phyloP scores from a whole-genome alignment of 2,329 filamentous ascomycete species.

The Ascocoryne sarcoides region DNA sequence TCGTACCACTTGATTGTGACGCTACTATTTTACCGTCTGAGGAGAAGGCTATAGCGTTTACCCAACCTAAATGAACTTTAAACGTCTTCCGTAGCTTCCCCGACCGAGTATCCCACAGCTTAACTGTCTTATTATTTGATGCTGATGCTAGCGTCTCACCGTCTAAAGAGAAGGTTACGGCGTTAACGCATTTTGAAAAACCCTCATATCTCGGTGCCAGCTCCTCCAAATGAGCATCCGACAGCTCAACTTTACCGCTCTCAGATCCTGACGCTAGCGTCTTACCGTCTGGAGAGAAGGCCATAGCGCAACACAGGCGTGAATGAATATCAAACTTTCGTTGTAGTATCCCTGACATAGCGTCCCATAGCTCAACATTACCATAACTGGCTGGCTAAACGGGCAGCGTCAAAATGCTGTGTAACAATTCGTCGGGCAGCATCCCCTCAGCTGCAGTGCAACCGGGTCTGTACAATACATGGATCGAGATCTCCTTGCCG shows the following conservation, averaged over 20 bases:
- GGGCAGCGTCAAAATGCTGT: no score
- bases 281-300: conserved; percentile 9
- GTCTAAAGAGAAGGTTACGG: neutral
- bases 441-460: no score
- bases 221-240: conserved; percentile 41
- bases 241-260: conserved; percentile 1
- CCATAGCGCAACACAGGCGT: neutral
- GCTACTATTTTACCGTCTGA: neutral
- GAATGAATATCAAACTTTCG: neutral
- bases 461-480: no score
- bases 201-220: conserved; percentile 75
- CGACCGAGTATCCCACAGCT: conserved; percentile 37
- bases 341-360: no score
- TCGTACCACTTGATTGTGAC: conserved; percentile 31
- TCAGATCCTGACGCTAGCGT: conserved; percentile 1
- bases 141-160: neutral
- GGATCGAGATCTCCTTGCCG: no score
- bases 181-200: neutral
- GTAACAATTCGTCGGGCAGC: no score
- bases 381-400: no score
- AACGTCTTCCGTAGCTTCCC: conserved; percentile 87
- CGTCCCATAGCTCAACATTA: conserved; percentile 1
- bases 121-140: conserved; percentile 45
- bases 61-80: conserved; percentile 3
- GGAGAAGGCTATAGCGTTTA: neutral